Evolutionary conservation across 2,329 filamentous ascomycete species (phyloP).

Genomic region (Exserohilum turcica): DNA sequence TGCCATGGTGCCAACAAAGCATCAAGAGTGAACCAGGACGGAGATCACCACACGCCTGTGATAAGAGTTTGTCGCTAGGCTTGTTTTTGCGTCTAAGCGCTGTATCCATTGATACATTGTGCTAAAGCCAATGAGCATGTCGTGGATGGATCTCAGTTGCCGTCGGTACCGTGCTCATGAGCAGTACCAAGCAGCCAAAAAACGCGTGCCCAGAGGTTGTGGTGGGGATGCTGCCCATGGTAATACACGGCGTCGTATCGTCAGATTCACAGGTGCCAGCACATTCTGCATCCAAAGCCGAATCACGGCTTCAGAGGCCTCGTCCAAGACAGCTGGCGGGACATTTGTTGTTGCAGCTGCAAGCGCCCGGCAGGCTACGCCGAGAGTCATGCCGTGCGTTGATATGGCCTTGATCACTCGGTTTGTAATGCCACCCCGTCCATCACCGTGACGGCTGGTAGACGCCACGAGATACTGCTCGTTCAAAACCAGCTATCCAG

Average conservation of each 20-base stretch:
- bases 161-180: background rate
- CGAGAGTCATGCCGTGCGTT: slow-evolving; percentile 66
- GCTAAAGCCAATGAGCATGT: background rate
- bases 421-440: slow-evolving; percentile 71
- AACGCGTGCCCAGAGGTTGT: background rate
- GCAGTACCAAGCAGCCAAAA: background rate
- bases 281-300: slow-evolving; percentile 2
- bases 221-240: background rate
- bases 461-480: slow-evolving; percentile 93
- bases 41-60: background rate
- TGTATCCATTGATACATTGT: background rate
- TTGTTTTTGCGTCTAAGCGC: background rate
- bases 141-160: background rate
- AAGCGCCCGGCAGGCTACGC: slow-evolving; percentile 9
- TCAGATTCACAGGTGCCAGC: background rate
- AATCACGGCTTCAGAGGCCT: background rate
- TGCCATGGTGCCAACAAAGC: background rate
- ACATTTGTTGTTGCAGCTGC: slow-evolving; percentile 3
- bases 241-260: background rate
- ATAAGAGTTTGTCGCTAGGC: background rate
- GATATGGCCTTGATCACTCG: slow-evolving; percentile 92
- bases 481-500: slow-evolving; percentile 80
- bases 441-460: slow-evolving; percentile 45
- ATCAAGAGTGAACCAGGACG: background rate
- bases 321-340: slow-evolving; percentile 1